phyloP scores from a whole-genome alignment of 164 flowering plant species.

The Stephania japonica region DNA sequence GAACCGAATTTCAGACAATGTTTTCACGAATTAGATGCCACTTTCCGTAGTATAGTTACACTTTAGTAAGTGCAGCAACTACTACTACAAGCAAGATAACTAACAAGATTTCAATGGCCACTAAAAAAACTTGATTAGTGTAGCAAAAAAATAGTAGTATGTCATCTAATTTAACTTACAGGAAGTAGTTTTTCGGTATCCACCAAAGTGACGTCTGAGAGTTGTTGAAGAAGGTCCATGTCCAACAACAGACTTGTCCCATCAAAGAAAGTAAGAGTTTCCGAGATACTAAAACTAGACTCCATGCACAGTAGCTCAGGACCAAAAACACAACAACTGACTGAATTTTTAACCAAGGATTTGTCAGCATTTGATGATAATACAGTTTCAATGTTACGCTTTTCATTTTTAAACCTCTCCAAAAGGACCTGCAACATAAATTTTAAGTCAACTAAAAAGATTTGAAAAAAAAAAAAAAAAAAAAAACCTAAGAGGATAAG shows the following conservation, averaged over 20 bases:
- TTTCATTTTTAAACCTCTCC: conserved; percentile 48
- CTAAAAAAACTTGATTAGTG: not conserved
- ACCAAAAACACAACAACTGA: conserved; percentile 46
- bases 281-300: conserved; percentile 47
- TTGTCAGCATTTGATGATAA: conserved; percentile 14
- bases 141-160: not conserved
- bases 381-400: conserved; percentile 30
- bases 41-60: not conserved
- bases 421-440: conserved; percentile 42
- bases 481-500: too few relatives aligned
- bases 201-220: conserved; percentile 34
- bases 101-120: not conserved
- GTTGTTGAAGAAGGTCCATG: conserved; percentile 42
- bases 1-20: too few relatives aligned
- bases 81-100: too few relatives aligned
- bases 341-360: conserved; percentile 10
- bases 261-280: conserved; percentile 45
- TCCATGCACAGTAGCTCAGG: conserved; percentile 31
- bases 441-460: not conserved
- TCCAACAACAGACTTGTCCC: conserved; percentile 55
- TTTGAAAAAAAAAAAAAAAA: too few relatives aligned
- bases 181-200: conserved; percentile 25
- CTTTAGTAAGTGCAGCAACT: too few relatives aligned
- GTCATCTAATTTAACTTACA: conserved; percentile 14
- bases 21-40: not conserved